These are phyloP conservation scores for Acer yangbiense DNA, from an alignment of 345 rosid species.

Conservation along the genomic window DNA sequence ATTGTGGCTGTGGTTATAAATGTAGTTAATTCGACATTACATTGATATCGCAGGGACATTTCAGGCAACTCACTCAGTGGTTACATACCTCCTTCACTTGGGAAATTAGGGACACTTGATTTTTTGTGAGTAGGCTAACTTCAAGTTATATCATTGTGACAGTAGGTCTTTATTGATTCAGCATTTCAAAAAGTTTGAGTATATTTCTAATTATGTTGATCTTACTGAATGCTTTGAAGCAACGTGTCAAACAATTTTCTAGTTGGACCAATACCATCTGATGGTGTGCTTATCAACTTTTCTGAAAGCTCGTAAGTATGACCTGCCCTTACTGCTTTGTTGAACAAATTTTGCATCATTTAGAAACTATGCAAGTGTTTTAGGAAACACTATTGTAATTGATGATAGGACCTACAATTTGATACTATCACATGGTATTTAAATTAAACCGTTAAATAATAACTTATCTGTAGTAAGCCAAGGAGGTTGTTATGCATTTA, in stretches of 20 bases:
- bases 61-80: slow-evolving; percentile 83
- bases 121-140: slow-evolving; percentile 65
- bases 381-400: slow-evolving; percentile 2
- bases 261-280: slow-evolving; percentile 77
- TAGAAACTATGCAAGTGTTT: not conserved
- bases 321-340: slow-evolving; percentile 10
- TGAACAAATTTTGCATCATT: slow-evolving; percentile 16
- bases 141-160: slow-evolving; percentile 10
- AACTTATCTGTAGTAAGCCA: not conserved
- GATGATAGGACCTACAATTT: not conserved
- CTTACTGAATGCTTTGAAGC: slow-evolving; percentile 51
- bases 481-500: not conserved
- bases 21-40: slow-evolving; percentile 1
- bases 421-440: not conserved
- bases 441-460: not conserved
- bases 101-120: slow-evolving; percentile 58
- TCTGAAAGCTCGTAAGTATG: slow-evolving; percentile 71
- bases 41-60: slow-evolving; percentile 55
- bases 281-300: slow-evolving; percentile 62
- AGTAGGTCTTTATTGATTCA: not conserved
- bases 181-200: slow-evolving; percentile 1
- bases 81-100: slow-evolving; percentile 74
- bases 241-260: slow-evolving; percentile 91
- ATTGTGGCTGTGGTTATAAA: not conserved
- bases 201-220: slow-evolving; percentile 23